Evolutionary conservation across 768 basidiomycete species (phyloP).

Genomic region (Termitomyces sp.): DNA sequence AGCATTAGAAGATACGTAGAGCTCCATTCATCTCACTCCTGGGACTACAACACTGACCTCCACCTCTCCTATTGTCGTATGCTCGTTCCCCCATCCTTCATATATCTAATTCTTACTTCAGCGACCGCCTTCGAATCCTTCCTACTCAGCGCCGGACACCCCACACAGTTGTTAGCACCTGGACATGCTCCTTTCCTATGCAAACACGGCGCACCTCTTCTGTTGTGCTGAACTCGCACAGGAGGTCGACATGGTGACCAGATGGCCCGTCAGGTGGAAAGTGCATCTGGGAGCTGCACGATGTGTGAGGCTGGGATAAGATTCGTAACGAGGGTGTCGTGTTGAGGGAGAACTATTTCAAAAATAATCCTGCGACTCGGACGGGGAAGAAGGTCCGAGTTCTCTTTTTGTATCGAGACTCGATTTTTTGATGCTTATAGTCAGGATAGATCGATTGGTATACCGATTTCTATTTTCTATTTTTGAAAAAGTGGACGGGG

Average conservation of each 20-base stretch:
- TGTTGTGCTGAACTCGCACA: too few species aligned
- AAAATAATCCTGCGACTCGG: constrained; percentile 58
- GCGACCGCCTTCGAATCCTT: too few species aligned
- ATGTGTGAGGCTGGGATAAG: too few species aligned
- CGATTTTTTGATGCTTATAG: too few species aligned
- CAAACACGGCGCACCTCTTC: constrained; percentile 67
- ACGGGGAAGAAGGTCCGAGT: constrained; percentile 56
- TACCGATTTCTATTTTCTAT: too few species aligned
- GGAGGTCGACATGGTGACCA: too few species aligned
- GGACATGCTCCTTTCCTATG: constrained; percentile 84
- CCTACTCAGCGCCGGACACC: constrained; percentile 86
- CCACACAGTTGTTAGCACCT: constrained; percentile 72
- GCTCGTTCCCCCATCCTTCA: constrained; percentile 17
- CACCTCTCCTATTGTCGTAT: too few species aligned
- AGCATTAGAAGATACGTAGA: constrained; percentile 84
- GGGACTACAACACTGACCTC: constrained; percentile 94
- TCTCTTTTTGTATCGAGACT: background rate
- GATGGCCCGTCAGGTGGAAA: too few species aligned
- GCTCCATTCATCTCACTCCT: constrained; percentile 74
- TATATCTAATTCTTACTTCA: constrained; percentile 26
- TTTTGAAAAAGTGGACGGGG: constrained; percentile 60
- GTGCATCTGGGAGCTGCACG: too few species aligned
- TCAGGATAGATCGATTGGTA: too few species aligned
- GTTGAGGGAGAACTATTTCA: too few species aligned
- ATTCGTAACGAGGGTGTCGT: too few species aligned